Base-by-base conservation (phyloP, 2,329 filamentous ascomycete genomes). In the Cladosporium colombiae region DNA sequence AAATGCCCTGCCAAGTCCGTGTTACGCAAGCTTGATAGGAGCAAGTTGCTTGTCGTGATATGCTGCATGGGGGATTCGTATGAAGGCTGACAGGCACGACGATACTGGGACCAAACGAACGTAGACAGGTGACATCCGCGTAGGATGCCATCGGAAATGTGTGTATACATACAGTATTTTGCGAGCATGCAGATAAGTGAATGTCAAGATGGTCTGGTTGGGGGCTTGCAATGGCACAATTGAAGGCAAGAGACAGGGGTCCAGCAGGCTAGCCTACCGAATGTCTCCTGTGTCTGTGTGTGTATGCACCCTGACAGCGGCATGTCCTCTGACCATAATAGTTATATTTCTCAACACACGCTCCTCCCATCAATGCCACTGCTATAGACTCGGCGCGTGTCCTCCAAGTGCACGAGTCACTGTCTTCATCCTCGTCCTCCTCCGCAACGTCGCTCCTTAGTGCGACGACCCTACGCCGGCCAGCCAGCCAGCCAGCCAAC, bases 361-460 rank as follows among this genome's bases (percentile, higher is more conserved):
- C 40, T 46, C 40, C 10, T 21, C n/a, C 40, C 40, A 46, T 46
- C 40, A 46, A 46, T 46, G 40, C 40, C n/a, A 46, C 40, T 46
- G 40, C 40, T 23, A 46, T 46, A 21, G 5, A 46, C 40, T 21
- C 40, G 40, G n/a, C 40, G n/a, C n/a, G n/a, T 21, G n/a, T 46
- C 40, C 40, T 46, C 37, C 18, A 44, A 44, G 35, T 11, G 40
- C 40, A 46, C 40, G 40, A 46, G n/a, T 46, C 40, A 23, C 40
- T 13, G 37, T n/a, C 40, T 8, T 3, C 40, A 5, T n/a, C 16
- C 37, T 44, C 18, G 1, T 33, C 31, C n/a, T 23, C 29, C 31
- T 25, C 55, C 31, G 33, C 55, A 57, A 57, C 55, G 55, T 57
- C 55, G 55, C 55, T 57, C 55, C 13, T 13, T 57, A 37, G 55